Evolutionary conservation across 2,329 filamentous ascomycete genomes (phyloP), one percentile per base, ranked within the genome.

Genomic region (Lecanicillium sp.): DNA sequence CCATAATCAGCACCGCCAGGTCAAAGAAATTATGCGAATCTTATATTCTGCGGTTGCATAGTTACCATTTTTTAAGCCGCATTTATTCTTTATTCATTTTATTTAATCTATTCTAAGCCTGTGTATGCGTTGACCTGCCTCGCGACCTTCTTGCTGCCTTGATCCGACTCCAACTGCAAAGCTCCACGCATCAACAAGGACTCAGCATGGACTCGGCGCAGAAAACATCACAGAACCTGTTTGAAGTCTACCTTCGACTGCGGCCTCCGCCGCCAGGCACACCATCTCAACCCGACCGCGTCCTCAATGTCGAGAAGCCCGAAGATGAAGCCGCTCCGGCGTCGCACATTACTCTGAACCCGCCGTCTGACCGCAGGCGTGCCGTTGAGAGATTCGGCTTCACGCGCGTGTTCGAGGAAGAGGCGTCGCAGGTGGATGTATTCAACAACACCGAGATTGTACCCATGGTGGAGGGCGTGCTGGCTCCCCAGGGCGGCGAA

Each of bases 361-460:
- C 89, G 1, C 85, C 87, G 3, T 84, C 80, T 45, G 90, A 95
- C 45, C 76, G 90, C 41, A 85, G 90, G 49, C 78, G 89, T 33
- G 88, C 89, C 1, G 78, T 95, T 27, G 92, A 98, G 60, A 87
- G 84, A 56, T 98, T 96, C 57, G 85, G 82, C 2, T 98, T 98
- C 55, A 98, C 92, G 0, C 79, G 79, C 45, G 88, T 98, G 1
- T 95, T 96, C 51, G 84, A 94, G 51, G 89, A 96, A 55, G 72
- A 83, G 51, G 80, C 87, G 2, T 77, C 75, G 6, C 92, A 98
- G 56, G 68, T 92, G 19, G 87, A 95, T 52, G 64, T 98, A 9
- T 95, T 98, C 55, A 74, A 86, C 48, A 81, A 81, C 52, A 85
- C 83, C 0, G 82, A 83, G 17, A 76, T 95, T 32, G 65, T 83